These are phyloP conservation scores for Chamaenerion angustifolium DNA, from an alignment of 345 rosid genomes.

Conservation along the genomic window DNA sequence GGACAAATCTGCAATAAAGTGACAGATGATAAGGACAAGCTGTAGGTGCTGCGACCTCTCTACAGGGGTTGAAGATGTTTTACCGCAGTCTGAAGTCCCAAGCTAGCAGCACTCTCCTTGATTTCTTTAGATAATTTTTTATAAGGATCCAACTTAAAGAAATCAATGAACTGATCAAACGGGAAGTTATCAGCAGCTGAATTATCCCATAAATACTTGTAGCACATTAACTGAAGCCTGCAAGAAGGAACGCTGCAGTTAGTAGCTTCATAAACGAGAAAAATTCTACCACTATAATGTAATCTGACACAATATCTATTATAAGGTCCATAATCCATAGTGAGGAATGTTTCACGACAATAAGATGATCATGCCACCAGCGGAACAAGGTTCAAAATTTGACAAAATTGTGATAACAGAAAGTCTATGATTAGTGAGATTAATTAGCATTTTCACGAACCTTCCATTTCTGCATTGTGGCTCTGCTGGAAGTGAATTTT, in stretches of 20 bases:
- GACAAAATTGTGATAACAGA: too few relatives aligned
- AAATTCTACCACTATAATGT: too few relatives aligned
- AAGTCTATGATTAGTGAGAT: too few relatives aligned
- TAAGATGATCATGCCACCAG: too few relatives aligned
- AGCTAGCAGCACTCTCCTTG: slow-evolving; percentile 27
- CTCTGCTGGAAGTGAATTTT: slow-evolving; percentile 51
- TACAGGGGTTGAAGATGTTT: not conserved
- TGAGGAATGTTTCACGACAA: too few relatives aligned
- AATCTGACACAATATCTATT: too few relatives aligned
- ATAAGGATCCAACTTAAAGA: slow-evolving; percentile 44
- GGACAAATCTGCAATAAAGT: too few relatives aligned
- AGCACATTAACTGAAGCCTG: slow-evolving; percentile 81
- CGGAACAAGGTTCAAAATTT: too few relatives aligned
- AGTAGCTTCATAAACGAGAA: not conserved
- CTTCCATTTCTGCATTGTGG: slow-evolving; percentile 78
- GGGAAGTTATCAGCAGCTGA: slow-evolving; percentile 41
- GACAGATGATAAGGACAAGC: too few relatives aligned
- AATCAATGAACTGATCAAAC: slow-evolving; percentile 26
- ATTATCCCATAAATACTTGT: slow-evolving; percentile 72
- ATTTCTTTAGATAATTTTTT: slow-evolving; percentile 39
- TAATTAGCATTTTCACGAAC: slow-evolving; percentile 11
- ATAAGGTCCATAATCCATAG: too few relatives aligned
- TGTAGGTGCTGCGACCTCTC: too few relatives aligned
- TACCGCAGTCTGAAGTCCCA: slow-evolving; percentile 58
- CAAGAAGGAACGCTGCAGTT: slow-evolving; percentile 3